A percentile compares a stretch with the other conserved stretches of the same genome.
Conservation (phyloP, 1,284 basidiomycete genomes). For the Inonotus obliquus region DNA sequence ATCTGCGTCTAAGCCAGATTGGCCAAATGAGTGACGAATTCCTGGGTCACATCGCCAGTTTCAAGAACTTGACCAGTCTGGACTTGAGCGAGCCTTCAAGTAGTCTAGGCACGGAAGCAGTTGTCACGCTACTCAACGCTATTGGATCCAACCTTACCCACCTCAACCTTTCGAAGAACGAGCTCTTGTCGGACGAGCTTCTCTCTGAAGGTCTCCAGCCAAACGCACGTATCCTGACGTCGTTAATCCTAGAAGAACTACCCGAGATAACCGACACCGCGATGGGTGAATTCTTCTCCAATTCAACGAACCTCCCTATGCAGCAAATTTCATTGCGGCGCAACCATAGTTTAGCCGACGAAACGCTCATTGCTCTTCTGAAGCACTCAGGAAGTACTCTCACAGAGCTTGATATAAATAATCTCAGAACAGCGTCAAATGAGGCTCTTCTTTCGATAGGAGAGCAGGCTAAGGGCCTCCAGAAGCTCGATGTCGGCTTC, state of each 20-base stretch:
- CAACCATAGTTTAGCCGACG: conserved; percentile 51
- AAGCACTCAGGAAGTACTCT: conserved; percentile 65
- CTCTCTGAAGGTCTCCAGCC: conserved; percentile 59
- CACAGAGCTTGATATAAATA: conserved; percentile 71
- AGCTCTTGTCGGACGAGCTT: conserved; percentile 49
- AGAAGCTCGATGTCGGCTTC: conserved; percentile 80
- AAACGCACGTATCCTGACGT: conserved; percentile 46
- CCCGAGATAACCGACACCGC: conserved; percentile 67
- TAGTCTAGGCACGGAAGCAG: conserved; percentile 53
- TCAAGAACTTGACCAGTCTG: conserved; percentile 46
- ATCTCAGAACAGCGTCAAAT: conserved; percentile 61
- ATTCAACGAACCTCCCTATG: conserved; percentile 43
- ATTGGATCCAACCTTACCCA: conserved; percentile 47
- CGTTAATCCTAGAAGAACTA: conserved; percentile 56
- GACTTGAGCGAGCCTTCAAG: conserved; percentile 55
- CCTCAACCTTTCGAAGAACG: conserved; percentile 66
- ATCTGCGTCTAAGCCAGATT: conserved; percentile 78
- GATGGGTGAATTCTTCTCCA: conserved; percentile 62
- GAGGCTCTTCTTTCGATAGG: conserved; percentile 55
- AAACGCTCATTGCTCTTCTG: conserved; percentile 62
- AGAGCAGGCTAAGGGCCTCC: conserved; percentile 43
- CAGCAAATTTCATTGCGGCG: conserved; percentile 55
- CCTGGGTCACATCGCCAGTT: conserved; percentile 45
- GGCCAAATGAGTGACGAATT: conserved; percentile 69
- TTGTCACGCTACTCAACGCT: conserved; percentile 49